Conservation (phyloP, 2,329 filamentous ascomycete species). For the Trichophyton simii region DNA sequence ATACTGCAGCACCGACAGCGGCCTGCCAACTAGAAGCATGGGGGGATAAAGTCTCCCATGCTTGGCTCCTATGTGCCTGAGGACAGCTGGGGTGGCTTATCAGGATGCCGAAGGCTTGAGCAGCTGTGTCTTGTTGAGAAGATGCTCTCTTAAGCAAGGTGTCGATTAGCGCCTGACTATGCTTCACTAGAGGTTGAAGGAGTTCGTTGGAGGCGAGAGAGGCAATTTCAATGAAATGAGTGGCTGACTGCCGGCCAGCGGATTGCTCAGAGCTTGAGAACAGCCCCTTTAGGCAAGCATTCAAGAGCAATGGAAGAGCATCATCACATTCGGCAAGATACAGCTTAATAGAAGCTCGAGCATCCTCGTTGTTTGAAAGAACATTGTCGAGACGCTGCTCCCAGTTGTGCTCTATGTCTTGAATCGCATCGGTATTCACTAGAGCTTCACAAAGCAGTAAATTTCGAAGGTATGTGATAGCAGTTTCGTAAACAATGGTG, state of each 20-base stretch:
- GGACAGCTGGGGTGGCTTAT: constrained; percentile 46
- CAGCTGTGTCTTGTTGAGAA: constrained; percentile 45
- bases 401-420: constrained; percentile 49
- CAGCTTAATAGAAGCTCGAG: constrained; percentile 42
- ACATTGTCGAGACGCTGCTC: constrained; percentile 63
- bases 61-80: not conserved
- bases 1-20: constrained; percentile 48
- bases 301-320: constrained; percentile 32
- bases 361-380: constrained; percentile 55
- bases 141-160: not conserved
- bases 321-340: constrained; percentile 23
- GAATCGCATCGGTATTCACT: constrained; percentile 17
- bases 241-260: constrained; percentile 32
- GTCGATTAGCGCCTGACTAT: constrained; percentile 43
- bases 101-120: constrained; percentile 63
- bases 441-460: constrained; percentile 49
- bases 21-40: constrained; percentile 39
- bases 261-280: constrained; percentile 25
- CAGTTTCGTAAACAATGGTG: constrained; percentile 43
- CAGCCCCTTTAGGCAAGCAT: constrained; percentile 35
- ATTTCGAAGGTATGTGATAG: constrained; percentile 55
- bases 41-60: not conserved
- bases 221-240: constrained; percentile 42
- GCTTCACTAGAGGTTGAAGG: constrained; percentile 39
- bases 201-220: constrained; percentile 43